Percentiles rank a stretch among this genome's conserved stretches.
Evolutionary conservation across 768 basidiomycete genomes (phyloP).

Genomic region (Boletus sp.): DNA sequence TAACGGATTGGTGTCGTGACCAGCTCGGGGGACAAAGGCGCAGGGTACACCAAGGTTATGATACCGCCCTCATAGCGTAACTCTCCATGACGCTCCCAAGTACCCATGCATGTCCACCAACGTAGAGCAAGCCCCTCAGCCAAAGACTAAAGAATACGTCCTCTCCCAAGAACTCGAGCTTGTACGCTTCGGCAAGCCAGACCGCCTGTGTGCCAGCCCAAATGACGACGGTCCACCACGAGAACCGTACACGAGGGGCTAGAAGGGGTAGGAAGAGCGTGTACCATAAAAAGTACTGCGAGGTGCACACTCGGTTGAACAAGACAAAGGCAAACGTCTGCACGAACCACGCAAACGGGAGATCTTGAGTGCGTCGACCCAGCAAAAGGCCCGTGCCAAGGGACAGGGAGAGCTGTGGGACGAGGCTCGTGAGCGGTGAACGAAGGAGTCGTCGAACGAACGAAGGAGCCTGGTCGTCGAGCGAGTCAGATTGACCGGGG

Average conservation of each 20-base stretch:
- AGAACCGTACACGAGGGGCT: constrained; percentile 60
- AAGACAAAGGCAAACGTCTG: constrained; percentile 91
- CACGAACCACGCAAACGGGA: constrained; percentile 85
- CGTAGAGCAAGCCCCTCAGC: constrained; percentile 71
- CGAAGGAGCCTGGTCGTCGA: constrained; percentile 18
- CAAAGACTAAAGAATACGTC: constrained; percentile 74
- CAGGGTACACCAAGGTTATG: too few species aligned
- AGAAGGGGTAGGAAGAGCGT: constrained; percentile 83
- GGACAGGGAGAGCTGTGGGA: constrained; percentile 76
- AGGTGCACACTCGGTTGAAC: constrained; percentile 99
- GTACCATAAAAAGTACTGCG: constrained; percentile 98
- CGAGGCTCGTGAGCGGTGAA: constrained; percentile 78
- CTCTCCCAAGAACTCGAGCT: constrained; percentile 81
- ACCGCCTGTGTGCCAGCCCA: constrained; percentile 82
- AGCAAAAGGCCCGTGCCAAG: constrained; percentile 73
- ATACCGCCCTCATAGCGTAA: constrained; percentile 27
- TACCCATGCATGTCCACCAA: constrained; percentile 78
- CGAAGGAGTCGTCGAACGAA: constrained; percentile 46
- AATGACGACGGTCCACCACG: constrained; percentile 42
- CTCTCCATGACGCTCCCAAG: constrained; percentile 58
- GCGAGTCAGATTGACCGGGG: constrained; percentile 37
- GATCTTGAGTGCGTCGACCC: constrained; percentile 51
- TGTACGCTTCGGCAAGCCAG: constrained; percentile 91
- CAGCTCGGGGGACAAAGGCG: too few species aligned
- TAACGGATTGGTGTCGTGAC: not conserved